Base-by-base conservation (phyloP, 768 basidiomycete genomes). In the Mycena rebaudengoi region DNA sequence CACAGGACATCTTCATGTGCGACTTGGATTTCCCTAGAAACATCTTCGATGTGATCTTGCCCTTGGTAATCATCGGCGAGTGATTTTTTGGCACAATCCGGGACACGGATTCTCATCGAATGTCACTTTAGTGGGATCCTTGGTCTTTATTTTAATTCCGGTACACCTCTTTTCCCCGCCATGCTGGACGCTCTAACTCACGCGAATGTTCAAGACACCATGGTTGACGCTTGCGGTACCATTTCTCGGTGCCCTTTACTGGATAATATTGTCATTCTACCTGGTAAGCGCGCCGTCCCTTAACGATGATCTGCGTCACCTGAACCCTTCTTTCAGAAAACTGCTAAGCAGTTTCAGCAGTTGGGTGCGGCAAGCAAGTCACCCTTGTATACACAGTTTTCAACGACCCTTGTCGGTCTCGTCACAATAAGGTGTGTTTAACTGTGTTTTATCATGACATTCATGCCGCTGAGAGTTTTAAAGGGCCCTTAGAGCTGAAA, bases 1-100 rank as follows among this genome's bases (percentile, higher is more conserved):
- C n/a, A n/a, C 46, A 64, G 50, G 62, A 64, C 25, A 52, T 64
- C 2, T 64, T 64, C 28, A 64, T 64, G 62, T 51, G 54, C 16
- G 62, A 64, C 28, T 28, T 58, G 14, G 55, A 64, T 14, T 50
- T 64, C 12, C 48, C 62, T 13, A 25, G 35, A 8, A 33, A 20
- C 16, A 23, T 44, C 6, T 33, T 52, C 7, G 50, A 64, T 21
- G 39, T 64, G 5, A 45, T 64, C 18, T 30, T 57, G 37, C 32
- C 16, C 4, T 13, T 32, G 7, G 54, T 57, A 5, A 18, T 41
- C 13, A 23, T 57, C 14, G 28, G 62, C 43, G 41, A 20, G 37
- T 28, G n/a, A n/a, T n/a, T n/a, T n/a, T n/a, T n/a, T n/a, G n/a
- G n/a, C n/a, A n/a, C n/a, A n/a, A n/a, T n/a, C n/a, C n/a, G n/a